Evolutionary conservation across 164 flowering plant species (phyloP).

Genomic region (Santalum album): DNA sequence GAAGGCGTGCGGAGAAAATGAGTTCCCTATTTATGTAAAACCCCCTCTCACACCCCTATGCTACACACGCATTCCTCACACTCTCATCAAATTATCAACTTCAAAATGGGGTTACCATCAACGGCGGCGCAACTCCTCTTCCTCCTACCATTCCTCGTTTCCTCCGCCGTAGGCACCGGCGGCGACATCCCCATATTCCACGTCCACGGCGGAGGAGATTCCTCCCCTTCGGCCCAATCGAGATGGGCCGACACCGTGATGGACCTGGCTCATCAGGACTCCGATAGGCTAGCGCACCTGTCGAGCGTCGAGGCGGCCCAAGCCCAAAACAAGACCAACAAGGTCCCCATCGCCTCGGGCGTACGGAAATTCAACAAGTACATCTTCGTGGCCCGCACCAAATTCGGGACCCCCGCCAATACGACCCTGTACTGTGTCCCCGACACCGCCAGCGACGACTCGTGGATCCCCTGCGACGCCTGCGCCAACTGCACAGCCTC

Average conservation of each 20-base stretch:
- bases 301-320: constrained; percentile 29
- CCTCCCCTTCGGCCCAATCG: constrained; percentile 44
- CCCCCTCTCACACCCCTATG: too few species aligned
- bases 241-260: constrained; percentile 45
- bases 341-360: constrained; percentile 66
- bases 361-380: constrained; percentile 52
- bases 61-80: too few species aligned
- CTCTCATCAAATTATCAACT: too few species aligned
- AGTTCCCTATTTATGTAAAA: too few species aligned
- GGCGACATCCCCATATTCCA: constrained; percentile 64
- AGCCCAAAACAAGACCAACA: constrained; percentile 18
- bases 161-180: too few species aligned
- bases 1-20: too few species aligned
- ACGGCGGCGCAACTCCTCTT: too few species aligned
- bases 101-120: too few species aligned
- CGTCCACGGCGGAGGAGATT: constrained; percentile 74
- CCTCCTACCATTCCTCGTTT: too few species aligned
- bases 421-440: constrained; percentile 84
- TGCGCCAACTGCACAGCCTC: constrained; percentile 63
- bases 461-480: constrained; percentile 74
- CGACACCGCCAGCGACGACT: constrained; percentile 72
- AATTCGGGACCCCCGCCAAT: constrained; percentile 67
- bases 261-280: constrained; percentile 73
- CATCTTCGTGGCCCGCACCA: constrained; percentile 66
- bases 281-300: constrained; percentile 46